These are phyloP conservation scores for Naumovozyma baii DNA, from an alignment of 805 yeast genomes.

Conservation along the genomic window DNA sequence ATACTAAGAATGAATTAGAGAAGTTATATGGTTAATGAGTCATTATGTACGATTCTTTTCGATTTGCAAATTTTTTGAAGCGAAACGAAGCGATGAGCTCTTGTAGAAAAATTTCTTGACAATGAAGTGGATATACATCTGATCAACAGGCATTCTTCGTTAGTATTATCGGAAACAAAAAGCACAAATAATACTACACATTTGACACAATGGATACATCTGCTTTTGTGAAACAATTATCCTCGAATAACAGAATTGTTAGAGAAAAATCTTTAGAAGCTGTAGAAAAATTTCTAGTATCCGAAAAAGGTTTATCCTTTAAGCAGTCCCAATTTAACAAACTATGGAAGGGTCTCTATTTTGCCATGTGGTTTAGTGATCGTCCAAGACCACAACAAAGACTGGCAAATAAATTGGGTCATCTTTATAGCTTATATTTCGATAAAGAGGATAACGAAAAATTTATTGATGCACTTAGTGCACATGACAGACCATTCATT, in stretches of 20 bases:
- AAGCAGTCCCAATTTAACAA: conserved; percentile 56
- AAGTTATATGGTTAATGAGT: conserved; percentile 16
- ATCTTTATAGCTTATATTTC: conserved; percentile 25
- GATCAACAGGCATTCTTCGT: too few relatives aligned
- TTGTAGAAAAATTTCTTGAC: background rate
- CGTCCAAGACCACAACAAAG: conserved; percentile 86
- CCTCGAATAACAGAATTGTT: conserved; percentile 66
- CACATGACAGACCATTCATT: conserved; percentile 31
- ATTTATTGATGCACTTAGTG: conserved; percentile 5
- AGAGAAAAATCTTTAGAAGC: conserved; percentile 67
- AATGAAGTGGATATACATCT: background rate
- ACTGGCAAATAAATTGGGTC: conserved; percentile 65
- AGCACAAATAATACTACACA: too few relatives aligned
- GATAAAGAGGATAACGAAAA: conserved; percentile 25
- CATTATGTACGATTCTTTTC: background rate
- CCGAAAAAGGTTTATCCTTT: conserved; percentile 32
- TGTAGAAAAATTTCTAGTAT: conserved; percentile 46
- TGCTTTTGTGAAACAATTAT: conserved; percentile 66
- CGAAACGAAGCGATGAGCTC: conserved; percentile 2
- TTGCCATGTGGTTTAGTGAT: conserved; percentile 94
- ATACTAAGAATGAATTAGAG: conserved; percentile 10
- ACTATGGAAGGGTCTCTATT: conserved; percentile 93
- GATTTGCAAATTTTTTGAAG: too few relatives aligned
- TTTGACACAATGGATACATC: conserved; percentile 31
- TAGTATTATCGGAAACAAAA: background rate